Evolutionary conservation across 257 asterid genomes (phyloP), one percentile per base, ranked within the genome.

Genomic region (Handroanthus guayacan): DNA sequence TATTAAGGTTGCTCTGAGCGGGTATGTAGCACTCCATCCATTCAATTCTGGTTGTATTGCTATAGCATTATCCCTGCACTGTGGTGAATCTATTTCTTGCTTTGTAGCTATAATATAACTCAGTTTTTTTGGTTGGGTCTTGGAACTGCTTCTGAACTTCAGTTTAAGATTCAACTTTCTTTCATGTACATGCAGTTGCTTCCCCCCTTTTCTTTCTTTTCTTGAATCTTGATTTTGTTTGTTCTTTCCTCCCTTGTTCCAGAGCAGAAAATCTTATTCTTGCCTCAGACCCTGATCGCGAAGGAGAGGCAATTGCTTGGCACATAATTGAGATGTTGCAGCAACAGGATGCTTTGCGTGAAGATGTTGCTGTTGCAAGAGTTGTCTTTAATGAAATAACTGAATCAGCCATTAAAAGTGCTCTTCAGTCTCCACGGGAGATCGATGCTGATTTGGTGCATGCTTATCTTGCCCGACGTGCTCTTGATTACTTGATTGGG

Each of bases 291-390:
- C 98, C 99, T 83, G 99, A 95, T 66, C 97, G 98, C 38, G 98
- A 92, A 87, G 97, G 98, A 76, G 97, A 92, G 78, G 98, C 98
- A n/a, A 92, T 95, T 81, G 95, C 99, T 36, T 95, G 99, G 99
- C 99, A 95, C 86, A 87, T 92, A 43, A 47, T 91, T 60, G 99
- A 92, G 91, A 92, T 95, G 99, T 77, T 95, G 84, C 90, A 84
- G 77, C 99, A 92, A 80, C 98, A 95, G 84, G 97, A 86, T 75
- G 92, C 97, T 71, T 78, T 95, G 80, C 91, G 68, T 81, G 90
- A 89, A 58, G 86, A 88, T 80, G 76, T 95, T 62, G 82, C 80
- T 38, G 87, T 95, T 62, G 95, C 96, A 20, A 89, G 99, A 86
- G 97, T 95, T 64, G 91, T 86, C 63, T 92, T 95, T 75, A 91